These are phyloP conservation scores for Biancaea sappan DNA, from an alignment of 306 rosid species.

Conservation along the genomic window DNA sequence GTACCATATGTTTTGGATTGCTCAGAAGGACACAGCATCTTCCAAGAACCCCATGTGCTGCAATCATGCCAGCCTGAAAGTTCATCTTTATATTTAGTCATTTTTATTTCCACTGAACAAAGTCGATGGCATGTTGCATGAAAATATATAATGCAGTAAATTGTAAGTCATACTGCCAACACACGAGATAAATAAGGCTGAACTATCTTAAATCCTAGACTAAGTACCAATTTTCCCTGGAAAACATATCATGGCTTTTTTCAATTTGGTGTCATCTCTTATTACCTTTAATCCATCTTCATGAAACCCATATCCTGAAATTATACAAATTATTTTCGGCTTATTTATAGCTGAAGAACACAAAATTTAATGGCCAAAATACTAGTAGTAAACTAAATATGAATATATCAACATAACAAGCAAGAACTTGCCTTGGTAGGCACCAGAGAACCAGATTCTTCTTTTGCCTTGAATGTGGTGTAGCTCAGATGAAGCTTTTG, in stretches of 20 bases:
- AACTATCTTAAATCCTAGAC: background rate
- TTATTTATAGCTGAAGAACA: background rate
- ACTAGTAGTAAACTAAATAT: background rate
- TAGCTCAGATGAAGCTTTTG: too few relatives aligned
- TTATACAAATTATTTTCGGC: background rate
- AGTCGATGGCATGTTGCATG: background rate
- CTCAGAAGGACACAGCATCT: slow-evolving; percentile 48
- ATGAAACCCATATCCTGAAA: slow-evolving; percentile 89
- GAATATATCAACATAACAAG: slow-evolving; percentile 1
- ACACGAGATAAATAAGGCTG: background rate
- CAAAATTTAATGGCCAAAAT: background rate
- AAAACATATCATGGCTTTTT: slow-evolving; percentile 5
- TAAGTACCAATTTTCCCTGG: background rate
- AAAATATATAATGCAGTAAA: slow-evolving; percentile 3
- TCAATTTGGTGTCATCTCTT: background rate
- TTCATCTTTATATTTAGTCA: slow-evolving; percentile 9
- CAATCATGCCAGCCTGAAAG: slow-evolving; percentile 89
- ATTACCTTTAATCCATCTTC: slow-evolving; percentile 90
- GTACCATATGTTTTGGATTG: slow-evolving; percentile 84
- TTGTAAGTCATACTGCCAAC: background rate
- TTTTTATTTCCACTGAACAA: background rate
- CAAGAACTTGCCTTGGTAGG: slow-evolving; percentile 66
- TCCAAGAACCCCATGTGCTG: slow-evolving; percentile 72
- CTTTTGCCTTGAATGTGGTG: too few relatives aligned
- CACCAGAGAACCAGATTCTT: slow-evolving; percentile 93